Evolutionary conservation across 352 stramenopile genomes (phyloP).

Genomic region (Pythium periplocum): DNA sequence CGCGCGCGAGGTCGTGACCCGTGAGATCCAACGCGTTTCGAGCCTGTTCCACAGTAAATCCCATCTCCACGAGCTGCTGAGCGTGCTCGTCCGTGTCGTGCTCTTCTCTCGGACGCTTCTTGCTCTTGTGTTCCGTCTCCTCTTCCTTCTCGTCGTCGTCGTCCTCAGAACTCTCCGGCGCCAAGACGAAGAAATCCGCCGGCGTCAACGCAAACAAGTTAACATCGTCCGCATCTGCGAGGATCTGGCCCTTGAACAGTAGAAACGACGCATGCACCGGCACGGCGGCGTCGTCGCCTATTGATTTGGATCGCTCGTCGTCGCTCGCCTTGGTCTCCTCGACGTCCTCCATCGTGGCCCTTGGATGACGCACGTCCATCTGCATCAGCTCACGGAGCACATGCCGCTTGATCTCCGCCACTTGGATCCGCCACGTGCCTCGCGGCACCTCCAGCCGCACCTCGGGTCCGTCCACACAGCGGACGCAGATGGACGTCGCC

Average conservation of each 20-base stretch:
- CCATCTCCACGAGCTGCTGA: slow-evolving; percentile 62
- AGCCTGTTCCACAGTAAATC: slow-evolving; percentile 30
- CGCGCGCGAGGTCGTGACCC: slow-evolving; percentile 28
- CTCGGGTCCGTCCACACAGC: slow-evolving; percentile 48
- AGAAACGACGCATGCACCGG: slow-evolving; percentile 23
- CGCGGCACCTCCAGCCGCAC: slow-evolving; percentile 40
- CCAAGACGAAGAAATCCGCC: slow-evolving; percentile 65
- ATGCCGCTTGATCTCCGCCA: slow-evolving; percentile 44
- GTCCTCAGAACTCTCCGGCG: slow-evolving; percentile 8
- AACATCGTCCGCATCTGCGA: slow-evolving; percentile 51
- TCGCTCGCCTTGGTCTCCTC: no score
- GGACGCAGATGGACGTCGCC: slow-evolving; percentile 27
- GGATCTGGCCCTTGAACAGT: slow-evolving; percentile 47
- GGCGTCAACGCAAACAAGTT: slow-evolving; percentile 42
- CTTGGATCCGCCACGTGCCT: slow-evolving; percentile 31
- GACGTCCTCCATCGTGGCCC: no score
- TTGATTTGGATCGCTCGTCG: no score
- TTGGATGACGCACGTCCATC: no score
- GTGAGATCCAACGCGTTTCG: slow-evolving; percentile 22
- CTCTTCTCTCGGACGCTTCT: neutral
- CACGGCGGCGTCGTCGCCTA: no score
- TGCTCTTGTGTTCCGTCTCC: slow-evolving; percentile 13
- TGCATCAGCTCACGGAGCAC: slow-evolving; percentile 27
- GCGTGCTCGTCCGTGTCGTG: neutral
- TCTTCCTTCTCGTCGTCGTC: slow-evolving; percentile 1